Percentiles rank a stretch among this genome's conserved stretches.
Conservation (phyloP, 164 flowering plant genomes). For the Nelumbo lutea region DNA sequence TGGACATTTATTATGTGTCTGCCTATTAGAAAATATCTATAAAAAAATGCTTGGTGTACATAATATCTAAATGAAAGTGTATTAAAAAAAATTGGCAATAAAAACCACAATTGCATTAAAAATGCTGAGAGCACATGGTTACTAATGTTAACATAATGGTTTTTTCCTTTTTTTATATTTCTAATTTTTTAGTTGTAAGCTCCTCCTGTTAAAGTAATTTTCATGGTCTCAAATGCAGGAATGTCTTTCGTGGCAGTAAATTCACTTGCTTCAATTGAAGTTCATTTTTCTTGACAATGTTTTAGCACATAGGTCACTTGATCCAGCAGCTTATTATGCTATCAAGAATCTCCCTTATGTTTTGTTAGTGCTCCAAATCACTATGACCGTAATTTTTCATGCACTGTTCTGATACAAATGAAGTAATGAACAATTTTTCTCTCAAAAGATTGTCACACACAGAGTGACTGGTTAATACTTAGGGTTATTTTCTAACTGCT, state of each 20-base stretch:
- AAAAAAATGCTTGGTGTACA: too few species aligned
- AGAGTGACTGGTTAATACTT: too few species aligned
- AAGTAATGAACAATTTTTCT: neutral
- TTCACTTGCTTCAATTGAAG: constrained; percentile 39
- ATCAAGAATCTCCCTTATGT: neutral
- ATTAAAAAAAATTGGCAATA: too few species aligned
- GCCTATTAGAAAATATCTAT: too few species aligned
- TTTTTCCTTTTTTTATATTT: neutral
- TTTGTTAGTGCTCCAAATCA: neutral
- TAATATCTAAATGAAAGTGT: too few species aligned
- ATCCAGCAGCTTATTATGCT: neutral
- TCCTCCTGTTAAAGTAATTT: neutral
- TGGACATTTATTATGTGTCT: too few species aligned
- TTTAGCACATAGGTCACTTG: neutral
- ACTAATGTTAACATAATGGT: neutral
- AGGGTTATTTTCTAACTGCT: too few species aligned
- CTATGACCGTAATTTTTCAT: neutral
- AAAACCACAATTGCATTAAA: too few species aligned
- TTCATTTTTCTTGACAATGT: neutral
- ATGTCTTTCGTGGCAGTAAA: constrained; percentile 44
- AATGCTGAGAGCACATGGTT: too few species aligned
- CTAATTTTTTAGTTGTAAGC: neutral
- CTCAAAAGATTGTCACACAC: neutral
- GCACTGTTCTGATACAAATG: neutral
- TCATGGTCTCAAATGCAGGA: constrained; percentile 34